Base-by-base conservation (phyloP, 495 filamentous ascomycete genomes). In the Clohesyomyces aquaticus region DNA sequence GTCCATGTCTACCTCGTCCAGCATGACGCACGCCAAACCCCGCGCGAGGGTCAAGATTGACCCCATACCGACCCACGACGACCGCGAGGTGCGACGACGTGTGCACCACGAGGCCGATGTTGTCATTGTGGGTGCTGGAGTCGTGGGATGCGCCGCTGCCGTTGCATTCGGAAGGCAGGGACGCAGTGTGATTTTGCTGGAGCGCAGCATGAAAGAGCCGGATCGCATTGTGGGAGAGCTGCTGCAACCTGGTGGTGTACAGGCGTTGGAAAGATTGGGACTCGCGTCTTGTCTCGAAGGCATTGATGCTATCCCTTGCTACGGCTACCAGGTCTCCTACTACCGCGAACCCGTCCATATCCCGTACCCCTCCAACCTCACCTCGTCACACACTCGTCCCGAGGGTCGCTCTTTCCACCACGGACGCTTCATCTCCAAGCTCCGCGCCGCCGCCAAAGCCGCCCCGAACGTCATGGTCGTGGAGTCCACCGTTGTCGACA, bases 181-280 rank as follows among this genome's bases (percentile, higher is more conserved):
- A 12, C 86, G 94, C 35, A 93, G 87, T 72, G 92, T 98, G 16
- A 82, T 96, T n/a, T 78, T 98, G 51, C 83, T 98, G 21, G 94
- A 98, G 76, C 81, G 81, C 65, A 93, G 88, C 75, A 78, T 96
- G 74, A 92, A 93, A 76, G 90, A 97, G 78, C 94, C 94, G 12
- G 91, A 98, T 78, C 87, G 94, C 57, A 98, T 98, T 70, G 93
- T 98, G 21, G 94, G 94, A 56, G 94, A 98, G 78, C 77, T 98
- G 61, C 77, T 98, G 71, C 94, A 98, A 74, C 94, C 94, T 3
- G 94, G 94, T 28, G 94, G 94, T 43, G 87, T 96, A 41, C 77
- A 81, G 45, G 92, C 95, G 19, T 80, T 98, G 63, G 81, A 87
- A 70, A 85, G 88, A 66, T 78, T 98, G 54, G 95, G 95, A 6